These are phyloP conservation scores for Straminergon stramineum DNA, from an alignment of 225 moss, liverwort and hornwort species.

Conservation along the genomic window DNA sequence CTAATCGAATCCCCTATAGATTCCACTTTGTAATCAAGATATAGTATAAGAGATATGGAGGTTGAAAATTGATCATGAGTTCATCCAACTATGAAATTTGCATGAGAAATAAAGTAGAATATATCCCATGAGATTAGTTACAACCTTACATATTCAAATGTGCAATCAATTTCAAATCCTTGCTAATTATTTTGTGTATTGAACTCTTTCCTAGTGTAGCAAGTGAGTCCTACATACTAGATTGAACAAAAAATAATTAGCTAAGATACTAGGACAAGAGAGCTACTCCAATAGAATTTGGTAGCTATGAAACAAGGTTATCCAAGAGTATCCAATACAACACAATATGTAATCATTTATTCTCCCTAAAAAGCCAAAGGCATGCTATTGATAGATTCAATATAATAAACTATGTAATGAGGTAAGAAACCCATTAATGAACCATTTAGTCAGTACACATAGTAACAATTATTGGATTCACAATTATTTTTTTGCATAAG, in stretches of 20 bases:
- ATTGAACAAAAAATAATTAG: neutral
- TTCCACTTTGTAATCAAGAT: neutral
- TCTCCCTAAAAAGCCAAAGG: neutral
- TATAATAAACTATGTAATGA: neutral
- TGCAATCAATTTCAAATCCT: neutral
- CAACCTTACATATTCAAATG: neutral
- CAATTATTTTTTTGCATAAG: neutral
- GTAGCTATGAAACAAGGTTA: rapidly evolving
- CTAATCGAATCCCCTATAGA: neutral
- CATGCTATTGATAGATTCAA: rapidly evolving
- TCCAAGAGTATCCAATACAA: neutral
- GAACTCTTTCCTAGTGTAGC: neutral
- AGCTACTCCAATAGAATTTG: neutral
- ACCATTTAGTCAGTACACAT: rapidly evolving
- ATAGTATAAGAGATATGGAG: neutral
- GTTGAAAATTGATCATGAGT: neutral
- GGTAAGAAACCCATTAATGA: rapidly evolving
- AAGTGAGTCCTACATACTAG: neutral
- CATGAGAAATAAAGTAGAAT: neutral
- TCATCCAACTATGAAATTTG: neutral
- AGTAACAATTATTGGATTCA: neutral
- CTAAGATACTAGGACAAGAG: neutral
- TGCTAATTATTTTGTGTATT: neutral
- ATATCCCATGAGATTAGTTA: neutral
- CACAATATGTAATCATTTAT: neutral